These are phyloP conservation scores for Populus nigra DNA, from an alignment of 345 rosid species.

Conservation along the genomic window DNA sequence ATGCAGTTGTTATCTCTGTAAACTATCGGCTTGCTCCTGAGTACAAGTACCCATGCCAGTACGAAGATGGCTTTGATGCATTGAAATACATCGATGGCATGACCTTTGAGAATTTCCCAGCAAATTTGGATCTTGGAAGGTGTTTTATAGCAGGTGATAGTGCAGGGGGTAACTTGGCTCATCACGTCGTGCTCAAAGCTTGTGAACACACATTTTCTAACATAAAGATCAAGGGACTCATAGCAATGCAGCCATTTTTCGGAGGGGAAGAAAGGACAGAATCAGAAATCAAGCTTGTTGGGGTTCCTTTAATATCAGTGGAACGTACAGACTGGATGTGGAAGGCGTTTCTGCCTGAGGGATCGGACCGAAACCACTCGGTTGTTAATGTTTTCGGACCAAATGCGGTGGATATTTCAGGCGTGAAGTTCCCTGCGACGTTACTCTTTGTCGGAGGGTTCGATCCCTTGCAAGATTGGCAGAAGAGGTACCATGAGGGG, in stretches of 20 bases:
- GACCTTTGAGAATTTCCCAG: background rate
- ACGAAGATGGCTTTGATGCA: conserved; percentile 29
- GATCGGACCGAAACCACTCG: conserved; percentile 14
- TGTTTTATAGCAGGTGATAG: conserved; percentile 20
- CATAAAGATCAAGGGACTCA: conserved; percentile 2
- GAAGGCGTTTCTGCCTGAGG: conserved; percentile 17
- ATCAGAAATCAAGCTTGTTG: background rate
- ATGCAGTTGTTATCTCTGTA: conserved; percentile 26
- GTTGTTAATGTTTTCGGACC: conserved; percentile 19
- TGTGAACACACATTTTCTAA: background rate
- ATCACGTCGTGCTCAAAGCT: conserved; percentile 9
- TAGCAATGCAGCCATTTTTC: conserved; percentile 14
- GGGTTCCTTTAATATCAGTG: background rate
- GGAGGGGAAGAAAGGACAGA: conserved; percentile 24
- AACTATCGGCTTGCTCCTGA: conserved; percentile 38
- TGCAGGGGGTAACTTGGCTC: conserved; percentile 17
- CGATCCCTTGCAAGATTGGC: conserved; percentile 24
- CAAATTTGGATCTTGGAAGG: background rate
- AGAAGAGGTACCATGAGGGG: conserved; percentile 15
- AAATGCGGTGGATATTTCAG: background rate
- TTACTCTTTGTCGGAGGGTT: conserved; percentile 12
- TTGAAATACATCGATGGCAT: conserved; percentile 3
- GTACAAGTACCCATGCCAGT: conserved; percentile 31
- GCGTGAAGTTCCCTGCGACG: conserved; percentile 4
- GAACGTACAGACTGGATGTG: conserved; percentile 13